Base-by-base conservation (phyloP, 345 rosid species). In the Hibiscus tridactylites region DNA sequence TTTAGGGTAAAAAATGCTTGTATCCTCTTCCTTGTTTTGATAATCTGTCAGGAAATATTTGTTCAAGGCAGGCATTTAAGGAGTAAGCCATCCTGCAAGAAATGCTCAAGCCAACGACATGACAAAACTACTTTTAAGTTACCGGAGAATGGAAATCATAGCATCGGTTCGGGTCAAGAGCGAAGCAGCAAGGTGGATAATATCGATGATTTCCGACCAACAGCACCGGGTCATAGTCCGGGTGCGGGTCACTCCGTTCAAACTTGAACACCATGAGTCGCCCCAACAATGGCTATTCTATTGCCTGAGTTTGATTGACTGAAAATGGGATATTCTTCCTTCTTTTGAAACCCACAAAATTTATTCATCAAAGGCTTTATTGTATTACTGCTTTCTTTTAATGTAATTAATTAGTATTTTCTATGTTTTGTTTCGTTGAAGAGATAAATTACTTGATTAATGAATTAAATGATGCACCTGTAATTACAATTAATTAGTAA, bases 211-310 rank as follows among this genome's bases (percentile, higher is more conserved):
- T 79, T 80, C 37, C 79, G 82, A 39, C 82, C 84, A 24, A 83
- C 86, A 37, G 28, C 54, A 50, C 86, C 82, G 0, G 86, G 86
- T 82, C 86, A 83, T 64, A 83, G 86, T 47, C 84, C 86, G 0
- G 86, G 86, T 1, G 81, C 81, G 28, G 86, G 86, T 9, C 82
- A 83, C 70, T 76, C 79, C 71, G 66, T 78, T 42, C 12, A 42
- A 12, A 42, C 46, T 42, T 42, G 46, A 0, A 42, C 10, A 1
- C 11, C 10, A 11, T 42, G 11, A 42, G 46, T 37, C 42, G 9
- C 42, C 42, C 42, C 42, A 37, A 37, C 8, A 8, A 42, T 42
- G 46, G 2, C 46, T 42, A 9, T 42, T 42, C 46, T 9, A 9
- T 8, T 42, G 46, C 3, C 46, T 2, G 46, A 37, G 42, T 37